Conservation (phyloP, 768 basidiomycete species). For the Russula vinacea region DNA sequence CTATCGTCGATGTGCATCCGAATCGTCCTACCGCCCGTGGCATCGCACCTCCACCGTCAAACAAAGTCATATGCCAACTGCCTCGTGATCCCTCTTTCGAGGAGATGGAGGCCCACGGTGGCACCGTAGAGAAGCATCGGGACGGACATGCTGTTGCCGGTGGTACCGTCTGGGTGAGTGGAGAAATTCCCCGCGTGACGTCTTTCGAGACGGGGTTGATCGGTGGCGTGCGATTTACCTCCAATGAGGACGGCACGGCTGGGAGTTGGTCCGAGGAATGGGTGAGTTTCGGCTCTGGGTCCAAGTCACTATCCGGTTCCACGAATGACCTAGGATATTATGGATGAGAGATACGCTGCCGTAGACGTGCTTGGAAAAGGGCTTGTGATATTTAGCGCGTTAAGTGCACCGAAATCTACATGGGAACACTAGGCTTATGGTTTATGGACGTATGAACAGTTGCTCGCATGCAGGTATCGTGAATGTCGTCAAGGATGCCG, state of each 20-base stretch:
- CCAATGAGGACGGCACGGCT: constrained; percentile 44
- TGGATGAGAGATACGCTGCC: constrained; percentile 78
- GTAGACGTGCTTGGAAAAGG: constrained; percentile 82
- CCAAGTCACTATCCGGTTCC: background rate
- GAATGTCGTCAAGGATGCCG: constrained; percentile 74
- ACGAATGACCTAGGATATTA: constrained; percentile 52
- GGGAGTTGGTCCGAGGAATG: constrained; percentile 45
- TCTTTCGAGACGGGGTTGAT: constrained; percentile 65
- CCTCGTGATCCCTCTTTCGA: constrained; percentile 71
- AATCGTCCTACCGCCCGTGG: constrained; percentile 70
- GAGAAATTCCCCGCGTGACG: constrained; percentile 71
- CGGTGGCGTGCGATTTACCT: constrained; percentile 62
- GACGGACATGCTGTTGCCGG: constrained; percentile 66
- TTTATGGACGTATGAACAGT: constrained; percentile 37
- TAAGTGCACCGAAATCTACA: constrained; percentile 35
- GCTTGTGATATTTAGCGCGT: constrained; percentile 81
- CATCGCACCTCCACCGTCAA: constrained; percentile 60
- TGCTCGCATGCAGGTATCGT: constrained; percentile 83
- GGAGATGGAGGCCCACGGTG: constrained; percentile 55
- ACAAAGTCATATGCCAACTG: constrained; percentile 56
- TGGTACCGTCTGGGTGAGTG: constrained; percentile 70
- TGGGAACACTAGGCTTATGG: background rate
- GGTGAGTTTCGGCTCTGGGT: background rate
- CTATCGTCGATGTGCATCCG: constrained; percentile 73
- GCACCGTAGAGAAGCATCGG: constrained; percentile 50